Percentiles rank a stretch among this genome's conserved stretches.
phyloP scores from a whole-genome alignment of 2,329 filamentous ascomycete genomes.

The Basipetospora chlamydospora region DNA sequence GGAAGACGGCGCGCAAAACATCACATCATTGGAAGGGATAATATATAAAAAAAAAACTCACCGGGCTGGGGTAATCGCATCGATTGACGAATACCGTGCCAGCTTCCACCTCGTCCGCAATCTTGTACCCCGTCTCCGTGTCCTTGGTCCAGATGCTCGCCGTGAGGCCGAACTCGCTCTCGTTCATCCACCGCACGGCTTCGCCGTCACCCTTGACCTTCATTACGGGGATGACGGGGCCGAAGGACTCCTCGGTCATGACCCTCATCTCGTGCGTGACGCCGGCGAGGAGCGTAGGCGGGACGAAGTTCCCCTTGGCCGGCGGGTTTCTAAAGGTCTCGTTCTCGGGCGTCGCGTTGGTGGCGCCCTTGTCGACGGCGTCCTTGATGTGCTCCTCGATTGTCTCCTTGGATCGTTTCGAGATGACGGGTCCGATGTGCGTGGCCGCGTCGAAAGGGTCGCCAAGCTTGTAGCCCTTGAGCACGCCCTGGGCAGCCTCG shows the following conservation, averaged over 20 bases:
- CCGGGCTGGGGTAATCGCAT: conserved; percentile 81
- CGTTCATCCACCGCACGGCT: conserved; percentile 78
- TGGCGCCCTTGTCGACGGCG: conserved; percentile 69
- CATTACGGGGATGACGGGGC: conserved; percentile 81
- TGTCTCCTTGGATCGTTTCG: conserved; percentile 58
- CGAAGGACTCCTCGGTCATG: conserved; percentile 92
- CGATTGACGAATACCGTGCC: conserved; percentile 95
- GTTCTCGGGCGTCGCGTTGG: conserved; percentile 61
- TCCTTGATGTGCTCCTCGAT: conserved; percentile 72
- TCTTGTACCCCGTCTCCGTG: conserved; percentile 54
- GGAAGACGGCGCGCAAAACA: too few species aligned
- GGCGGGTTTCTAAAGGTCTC: conserved; percentile 59
- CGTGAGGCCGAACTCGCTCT: conserved; percentile 84
- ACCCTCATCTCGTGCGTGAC: conserved; percentile 74
- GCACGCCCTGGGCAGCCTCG: conserved; percentile 61
- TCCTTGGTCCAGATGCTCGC: conserved; percentile 98
- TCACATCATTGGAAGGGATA: too few species aligned
- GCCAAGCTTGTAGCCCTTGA: conserved; percentile 73
- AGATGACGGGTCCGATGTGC: conserved; percentile 79
- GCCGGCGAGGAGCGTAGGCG: conserved; percentile 65
- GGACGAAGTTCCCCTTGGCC: conserved; percentile 73
- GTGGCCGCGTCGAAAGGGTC: conserved; percentile 69
- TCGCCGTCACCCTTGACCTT: conserved; percentile 70
- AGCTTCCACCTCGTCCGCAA: conserved; percentile 72
- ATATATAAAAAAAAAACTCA: too few species aligned